A percentile compares a stretch with the other conserved stretches of the same genome.
These are phyloP conservation scores for Eremothecium gossypii DNA, from an alignment of 1,139 yeast species.

Conservation along the genomic window DNA sequence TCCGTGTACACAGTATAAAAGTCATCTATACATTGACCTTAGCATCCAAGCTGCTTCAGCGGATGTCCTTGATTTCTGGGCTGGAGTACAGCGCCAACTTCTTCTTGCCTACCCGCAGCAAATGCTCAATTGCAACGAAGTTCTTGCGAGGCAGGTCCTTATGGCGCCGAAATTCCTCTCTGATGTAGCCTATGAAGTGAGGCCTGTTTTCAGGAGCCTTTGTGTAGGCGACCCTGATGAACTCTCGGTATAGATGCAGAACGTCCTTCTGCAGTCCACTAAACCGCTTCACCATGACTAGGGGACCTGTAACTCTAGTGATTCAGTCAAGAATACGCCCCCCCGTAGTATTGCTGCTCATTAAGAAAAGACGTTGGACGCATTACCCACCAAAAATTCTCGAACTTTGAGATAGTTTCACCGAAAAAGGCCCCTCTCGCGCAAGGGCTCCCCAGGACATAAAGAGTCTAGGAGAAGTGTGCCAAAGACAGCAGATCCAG, in stretches of 20 bases:
- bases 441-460: no score
- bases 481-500: no score
- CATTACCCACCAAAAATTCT: neutral
- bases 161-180: conserved; percentile 58
- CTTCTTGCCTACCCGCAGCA: conserved; percentile 66
- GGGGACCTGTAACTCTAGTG: neutral
- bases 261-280: conserved; percentile 62
- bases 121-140: conserved; percentile 78
- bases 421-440: no score
- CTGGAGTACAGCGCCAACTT: conserved; percentile 64
- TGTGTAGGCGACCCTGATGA: conserved; percentile 44
- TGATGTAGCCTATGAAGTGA: conserved; percentile 31
- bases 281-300: conserved; percentile 27
- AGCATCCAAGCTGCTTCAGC: conserved; percentile 17
- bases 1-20: neutral
- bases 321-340: no score
- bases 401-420: neutral
- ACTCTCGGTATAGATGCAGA: conserved; percentile 48
- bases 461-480: no score
- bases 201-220: conserved; percentile 42
- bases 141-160: conserved; percentile 60
- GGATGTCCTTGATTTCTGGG: conserved; percentile 58
- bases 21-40: neutral
- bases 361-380: no score
- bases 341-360: no score